These are phyloP conservation scores for Pulveroboletus sp. DNA, from an alignment of 768 basidiomycete species.

Conservation along the genomic window DNA sequence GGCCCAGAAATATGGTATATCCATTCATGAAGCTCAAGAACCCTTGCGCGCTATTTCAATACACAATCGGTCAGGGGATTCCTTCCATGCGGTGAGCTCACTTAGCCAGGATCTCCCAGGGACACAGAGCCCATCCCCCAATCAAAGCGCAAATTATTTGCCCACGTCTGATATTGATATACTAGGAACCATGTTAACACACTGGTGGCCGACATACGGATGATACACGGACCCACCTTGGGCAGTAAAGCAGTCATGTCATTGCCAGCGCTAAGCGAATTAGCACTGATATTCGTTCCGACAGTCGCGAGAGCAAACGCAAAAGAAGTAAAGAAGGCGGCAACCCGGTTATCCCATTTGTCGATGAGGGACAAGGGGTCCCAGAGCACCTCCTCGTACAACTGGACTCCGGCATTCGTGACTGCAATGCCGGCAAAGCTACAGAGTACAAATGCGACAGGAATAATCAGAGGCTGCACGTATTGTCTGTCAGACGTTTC, in stretches of 20 bases:
- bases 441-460: constrained; percentile 67
- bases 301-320: constrained; percentile 45
- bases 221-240: constrained; percentile 41
- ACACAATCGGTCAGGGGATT: background rate
- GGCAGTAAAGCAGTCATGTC: constrained; percentile 77
- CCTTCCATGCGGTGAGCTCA: background rate
- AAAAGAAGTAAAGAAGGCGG: constrained; percentile 78
- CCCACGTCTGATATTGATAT: constrained; percentile 74
- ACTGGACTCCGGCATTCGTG: constrained; percentile 64
- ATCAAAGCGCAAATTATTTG: constrained; percentile 74
- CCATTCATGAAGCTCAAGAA: constrained; percentile 79
- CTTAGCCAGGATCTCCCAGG: constrained; percentile 77
- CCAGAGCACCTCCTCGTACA: constrained; percentile 44
- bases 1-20: constrained; percentile 83
- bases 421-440: constrained; percentile 80
- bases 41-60: constrained; percentile 41
- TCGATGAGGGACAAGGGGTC: constrained; percentile 74
- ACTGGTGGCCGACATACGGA: background rate
- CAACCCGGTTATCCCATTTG: constrained; percentile 80
- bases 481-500: constrained; percentile 47
- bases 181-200: constrained; percentile 6
- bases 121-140: constrained; percentile 80
- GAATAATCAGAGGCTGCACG: constrained; percentile 71
- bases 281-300: constrained; percentile 52
- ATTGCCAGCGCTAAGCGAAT: constrained; percentile 69